Evolutionary conservation across 1,284 basidiomycete species (phyloP), one percentile per base, ranked within the genome.

Genomic region (Wolfiporia cocos): DNA sequence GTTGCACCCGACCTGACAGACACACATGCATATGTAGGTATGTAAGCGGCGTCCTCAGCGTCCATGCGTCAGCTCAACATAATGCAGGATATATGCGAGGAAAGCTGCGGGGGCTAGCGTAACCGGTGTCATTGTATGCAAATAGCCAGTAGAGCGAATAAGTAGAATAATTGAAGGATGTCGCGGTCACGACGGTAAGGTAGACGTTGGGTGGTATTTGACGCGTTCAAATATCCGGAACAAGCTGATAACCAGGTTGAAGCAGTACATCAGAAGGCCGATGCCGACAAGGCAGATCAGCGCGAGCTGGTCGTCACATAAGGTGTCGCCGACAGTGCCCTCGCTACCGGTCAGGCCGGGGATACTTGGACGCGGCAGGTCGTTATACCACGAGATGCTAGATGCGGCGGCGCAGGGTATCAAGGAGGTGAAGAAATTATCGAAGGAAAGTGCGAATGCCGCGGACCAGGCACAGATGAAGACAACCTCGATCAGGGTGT

Each of bases 391-490:
- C 5, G 77, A 69, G 15, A 70, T 81, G 26, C 65, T 64, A 20
- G 73, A 71, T 4, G 62, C 49, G 1, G 79, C 68, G 0, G 81
- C 73, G 55, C 92, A 95, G 26, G 85, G 80, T 42, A 94, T 76
- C 21, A 81, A 68, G 22, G 90, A 90, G 3, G 91, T 93, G 64
- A 93, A 91, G 64, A 86, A 92, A 58, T 94, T 92, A 70, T 95
- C 90, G 61, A 94, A 90, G 44, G 78, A 81, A 39, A 94, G 78
- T 11, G 88, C 85, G 34, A 95, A 73, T 23, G 87, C 82, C n/a
- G 90, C 86, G 46, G 88, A 90, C 91, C 92, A 95, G 17, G 87
- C 77, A 63, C 88, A 92, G 48, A 95, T 91, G 58, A 92, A 93
- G 39, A 92, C 69, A 31, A 93, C 83, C 67, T 92, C 90, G 35